A percentile compares a stretch with the other conserved stretches of the same genome.
phyloP scores from a whole-genome alignment of 139 green algal species.

The Chlamydomonas asymmetrica region DNA sequence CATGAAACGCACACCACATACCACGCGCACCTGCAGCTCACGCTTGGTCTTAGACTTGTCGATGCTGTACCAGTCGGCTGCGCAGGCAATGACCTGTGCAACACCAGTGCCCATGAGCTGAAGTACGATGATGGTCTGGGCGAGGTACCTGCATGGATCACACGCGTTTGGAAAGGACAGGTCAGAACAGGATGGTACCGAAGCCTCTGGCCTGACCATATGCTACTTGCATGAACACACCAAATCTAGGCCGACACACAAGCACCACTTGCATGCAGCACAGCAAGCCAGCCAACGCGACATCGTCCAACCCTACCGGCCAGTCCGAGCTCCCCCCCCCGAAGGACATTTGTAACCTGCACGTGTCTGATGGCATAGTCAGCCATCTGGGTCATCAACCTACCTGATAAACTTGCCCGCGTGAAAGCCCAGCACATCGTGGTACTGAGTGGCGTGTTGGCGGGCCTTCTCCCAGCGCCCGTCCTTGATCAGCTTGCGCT shows the following conservation, averaged over 20 bases:
- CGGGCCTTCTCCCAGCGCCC: conserved; percentile 14
- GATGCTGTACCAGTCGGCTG: conserved; percentile 26
- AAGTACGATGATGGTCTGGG: conserved; percentile 19
- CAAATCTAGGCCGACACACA: neutral
- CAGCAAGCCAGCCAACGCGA: no score
- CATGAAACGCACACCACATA: neutral
- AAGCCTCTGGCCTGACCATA: neutral
- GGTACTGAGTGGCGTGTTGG: conserved; percentile 22
- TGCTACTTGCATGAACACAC: neutral
- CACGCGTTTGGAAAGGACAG: neutral
- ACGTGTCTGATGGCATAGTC: no score
- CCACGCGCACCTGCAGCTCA: no score
- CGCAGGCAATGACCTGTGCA: conserved; percentile 30
- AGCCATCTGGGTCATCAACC: no score
- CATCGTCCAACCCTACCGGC: no score
- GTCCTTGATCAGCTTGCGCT: conserved; percentile 8
- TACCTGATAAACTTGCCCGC: conserved; percentile 2
- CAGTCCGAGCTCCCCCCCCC: no score
- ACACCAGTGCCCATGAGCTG: conserved; percentile 22
- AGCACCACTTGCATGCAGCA: no score
- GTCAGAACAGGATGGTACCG: neutral
- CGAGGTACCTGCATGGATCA: no score
- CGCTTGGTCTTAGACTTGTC: conserved; percentile 23
- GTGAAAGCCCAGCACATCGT: conserved; percentile 32
- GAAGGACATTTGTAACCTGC: no score